Conservation (phyloP, 2,329 filamentous ascomycete genomes). For the Pestalotiopsis sp. region DNA sequence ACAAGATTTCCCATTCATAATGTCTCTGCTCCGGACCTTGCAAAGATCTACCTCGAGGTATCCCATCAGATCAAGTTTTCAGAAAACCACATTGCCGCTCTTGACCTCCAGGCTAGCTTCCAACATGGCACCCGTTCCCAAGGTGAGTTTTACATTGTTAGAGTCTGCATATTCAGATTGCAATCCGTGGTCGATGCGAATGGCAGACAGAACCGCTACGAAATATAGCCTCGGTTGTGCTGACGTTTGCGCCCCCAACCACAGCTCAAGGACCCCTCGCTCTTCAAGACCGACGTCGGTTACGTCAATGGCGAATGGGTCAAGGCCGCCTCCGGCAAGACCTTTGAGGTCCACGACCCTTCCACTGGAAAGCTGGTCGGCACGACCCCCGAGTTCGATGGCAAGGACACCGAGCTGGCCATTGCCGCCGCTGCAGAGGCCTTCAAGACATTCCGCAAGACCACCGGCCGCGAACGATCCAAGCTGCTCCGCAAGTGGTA, state of each 20-base stretch:
- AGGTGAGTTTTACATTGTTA: conserved; percentile 12
- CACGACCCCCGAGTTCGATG: conserved; percentile 81
- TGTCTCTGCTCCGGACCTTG: conserved; percentile 28
- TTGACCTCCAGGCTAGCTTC: conserved; percentile 30
- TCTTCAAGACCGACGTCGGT: conserved; percentile 80
- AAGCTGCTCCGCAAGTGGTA: conserved; percentile 80
- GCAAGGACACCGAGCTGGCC: conserved; percentile 76
- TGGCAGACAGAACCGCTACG: not conserved
- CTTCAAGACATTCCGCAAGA: conserved; percentile 69
- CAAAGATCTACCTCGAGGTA: conserved; percentile 27
- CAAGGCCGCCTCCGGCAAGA: conserved; percentile 81
- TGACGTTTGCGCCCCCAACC: conserved; percentile 9
- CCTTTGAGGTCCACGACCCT: conserved; percentile 87
- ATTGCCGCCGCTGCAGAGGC: conserved; percentile 83
- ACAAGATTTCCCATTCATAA: conserved; percentile 17
- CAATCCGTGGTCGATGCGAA: not conserved
- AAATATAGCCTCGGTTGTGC: not conserved
- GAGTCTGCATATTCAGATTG: not conserved
- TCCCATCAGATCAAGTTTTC: conserved; percentile 28
- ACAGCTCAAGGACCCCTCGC: conserved; percentile 75
- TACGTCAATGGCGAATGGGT: conserved; percentile 96
- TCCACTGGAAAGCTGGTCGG: conserved; percentile 81
- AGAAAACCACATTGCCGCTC: conserved; percentile 30
- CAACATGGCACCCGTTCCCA: conserved; percentile 26
- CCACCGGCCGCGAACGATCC: conserved; percentile 74